These are phyloP conservation scores for Geotrichum europaeum DNA, from an alignment of 1,139 yeast genomes.

Conservation along the genomic window DNA sequence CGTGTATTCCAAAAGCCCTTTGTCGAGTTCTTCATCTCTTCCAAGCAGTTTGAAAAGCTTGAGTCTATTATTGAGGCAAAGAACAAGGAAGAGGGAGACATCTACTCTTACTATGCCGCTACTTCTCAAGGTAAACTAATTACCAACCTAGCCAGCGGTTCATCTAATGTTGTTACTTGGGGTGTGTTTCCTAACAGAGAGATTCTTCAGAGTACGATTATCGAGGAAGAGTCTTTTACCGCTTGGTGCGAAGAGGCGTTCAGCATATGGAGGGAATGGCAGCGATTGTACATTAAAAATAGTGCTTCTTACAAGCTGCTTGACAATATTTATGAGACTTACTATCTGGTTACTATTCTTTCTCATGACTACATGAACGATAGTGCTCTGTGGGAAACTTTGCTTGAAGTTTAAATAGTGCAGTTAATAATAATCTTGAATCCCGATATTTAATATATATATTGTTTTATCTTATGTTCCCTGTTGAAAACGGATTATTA, in stretches of 20 bases:
- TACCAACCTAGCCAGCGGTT: constrained; percentile 49
- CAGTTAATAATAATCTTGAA: too few species aligned
- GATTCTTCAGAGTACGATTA: constrained; percentile 79
- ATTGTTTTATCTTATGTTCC: too few species aligned
- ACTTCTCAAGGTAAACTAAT: constrained; percentile 52
- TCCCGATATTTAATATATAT: too few species aligned
- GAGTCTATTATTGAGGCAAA: constrained; percentile 38
- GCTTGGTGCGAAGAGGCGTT: constrained; percentile 97
- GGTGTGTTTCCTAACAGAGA: constrained; percentile 89
- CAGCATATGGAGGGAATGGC: constrained; percentile 89
- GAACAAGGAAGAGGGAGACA: constrained; percentile 42
- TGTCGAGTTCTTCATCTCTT: constrained; percentile 77
- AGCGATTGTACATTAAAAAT: constrained; percentile 59
- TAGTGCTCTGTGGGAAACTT: constrained; percentile 68
- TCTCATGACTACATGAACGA: constrained; percentile 79
- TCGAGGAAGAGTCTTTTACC: constrained; percentile 78
- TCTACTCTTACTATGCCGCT: constrained; percentile 60
- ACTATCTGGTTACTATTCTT: constrained; percentile 72
- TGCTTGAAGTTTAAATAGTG: constrained; percentile 25
- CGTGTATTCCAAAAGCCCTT: constrained; percentile 89
- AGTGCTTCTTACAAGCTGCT: constrained; percentile 61
- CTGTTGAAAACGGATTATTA: too few species aligned
- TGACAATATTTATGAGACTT: constrained; percentile 52
- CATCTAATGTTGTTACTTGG: constrained; percentile 85
- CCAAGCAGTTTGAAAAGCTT: constrained; percentile 60